Conservation (phyloP, 1,284 basidiomycete genomes). For the Anthracocystis setariae region DNA sequence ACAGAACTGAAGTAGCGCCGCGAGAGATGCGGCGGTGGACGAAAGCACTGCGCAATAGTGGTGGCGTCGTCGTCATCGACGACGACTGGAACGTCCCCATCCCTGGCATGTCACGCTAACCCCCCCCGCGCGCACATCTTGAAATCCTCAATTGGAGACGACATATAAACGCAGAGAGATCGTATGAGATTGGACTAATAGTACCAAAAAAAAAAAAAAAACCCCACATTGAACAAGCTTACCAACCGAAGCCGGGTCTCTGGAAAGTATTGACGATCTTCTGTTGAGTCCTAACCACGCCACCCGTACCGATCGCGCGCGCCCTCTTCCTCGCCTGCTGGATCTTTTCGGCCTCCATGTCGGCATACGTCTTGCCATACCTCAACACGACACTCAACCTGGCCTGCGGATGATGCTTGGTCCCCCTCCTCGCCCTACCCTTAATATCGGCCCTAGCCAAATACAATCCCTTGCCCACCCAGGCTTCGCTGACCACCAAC, state of each 20-base stretch:
- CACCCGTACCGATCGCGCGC: constrained; percentile 76
- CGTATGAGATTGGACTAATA: constrained; percentile 1
- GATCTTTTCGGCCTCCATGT: constrained; percentile 76
- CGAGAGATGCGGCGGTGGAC: constrained; percentile 1
- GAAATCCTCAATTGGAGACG: too few relatives aligned
- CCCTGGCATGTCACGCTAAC: too few relatives aligned
- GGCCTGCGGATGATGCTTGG: constrained; percentile 81
- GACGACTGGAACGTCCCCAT: too few relatives aligned
- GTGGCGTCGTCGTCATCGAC: too few relatives aligned
- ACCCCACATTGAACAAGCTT: constrained; percentile 2
- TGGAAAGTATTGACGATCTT: constrained; percentile 61
- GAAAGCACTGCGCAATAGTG: background rate
- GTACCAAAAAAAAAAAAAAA: too few relatives aligned
- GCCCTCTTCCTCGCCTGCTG: constrained; percentile 79
- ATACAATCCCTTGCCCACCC: constrained; percentile 86
- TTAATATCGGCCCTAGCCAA: constrained; percentile 81
- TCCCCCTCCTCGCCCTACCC: constrained; percentile 83
- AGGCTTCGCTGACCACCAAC: constrained; percentile 87
- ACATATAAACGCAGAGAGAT: too few relatives aligned
- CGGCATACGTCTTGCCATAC: constrained; percentile 82
- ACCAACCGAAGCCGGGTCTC: constrained; percentile 64
- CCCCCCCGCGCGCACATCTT: too few relatives aligned
- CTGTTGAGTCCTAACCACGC: constrained; percentile 52
- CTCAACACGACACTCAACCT: constrained; percentile 81
- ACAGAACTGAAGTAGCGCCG: background rate